Evolutionary conservation across 345 rosid species (phyloP), one percentile per base, ranked within the genome.

Genomic region (Punica granatum): DNA sequence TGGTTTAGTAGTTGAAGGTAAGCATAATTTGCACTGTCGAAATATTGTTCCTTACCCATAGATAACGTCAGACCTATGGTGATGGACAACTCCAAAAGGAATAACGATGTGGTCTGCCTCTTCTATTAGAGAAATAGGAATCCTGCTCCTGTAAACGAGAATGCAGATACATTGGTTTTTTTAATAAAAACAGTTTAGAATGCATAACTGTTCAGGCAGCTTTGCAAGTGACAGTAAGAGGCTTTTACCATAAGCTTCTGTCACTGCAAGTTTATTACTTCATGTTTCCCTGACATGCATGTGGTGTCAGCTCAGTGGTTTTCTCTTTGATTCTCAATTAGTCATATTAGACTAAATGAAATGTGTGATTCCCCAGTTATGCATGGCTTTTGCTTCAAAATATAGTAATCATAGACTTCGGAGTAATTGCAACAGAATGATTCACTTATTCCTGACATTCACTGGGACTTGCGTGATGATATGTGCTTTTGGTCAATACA

Each of bases 1-100:
- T 73, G 97, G 97, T 72, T 82, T 90, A 77, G 89, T 92, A 33
- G 80, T 92, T 59, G 98, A 92, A 86, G 98, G 96, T 87, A 76
- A 28, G 84, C 60, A 66, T 66, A 63, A 15, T 36, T n/a, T 4
- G 3, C 44, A 23, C 19, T 23, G 6, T 39, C 15, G 13, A 9
- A 25, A 23, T 35, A 35, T 31, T 13, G 21, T 39, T 62, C 11
- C 48, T 26, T 11, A 56, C 7, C 30, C 34, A 28, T 14, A 30
- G 18, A 56, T 11, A 19, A 28, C 18, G 2, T 56, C 34, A 13
- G 18, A 5, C 61, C 61, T 56, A 4, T 11, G 30, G 7, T 6
- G 28, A 51, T 56, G 13, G 18, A 56, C 25, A 26, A 12, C 14
- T 56, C 33, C 11, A 56, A 56, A 13, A 28, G 6, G 19, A 28